These are phyloP conservation scores for Ustilago xerochloae DNA, from an alignment of 1,284 basidiomycete species.

Conservation along the genomic window DNA sequence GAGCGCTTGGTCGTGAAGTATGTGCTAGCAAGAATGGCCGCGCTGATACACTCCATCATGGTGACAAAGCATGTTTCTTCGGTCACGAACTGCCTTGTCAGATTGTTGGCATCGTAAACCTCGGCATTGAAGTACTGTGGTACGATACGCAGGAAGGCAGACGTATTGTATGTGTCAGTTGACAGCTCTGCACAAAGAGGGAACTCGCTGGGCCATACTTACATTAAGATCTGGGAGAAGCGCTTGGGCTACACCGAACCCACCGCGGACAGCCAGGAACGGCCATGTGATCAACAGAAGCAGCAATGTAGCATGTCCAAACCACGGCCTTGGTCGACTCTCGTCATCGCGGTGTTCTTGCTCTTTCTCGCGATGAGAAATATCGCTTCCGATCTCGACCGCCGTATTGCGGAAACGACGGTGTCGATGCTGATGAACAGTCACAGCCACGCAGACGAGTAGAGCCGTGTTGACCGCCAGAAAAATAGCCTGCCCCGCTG, in stretches of 20 bases:
- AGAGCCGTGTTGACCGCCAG: constrained; percentile 19
- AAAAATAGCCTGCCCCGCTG: constrained; percentile 32
- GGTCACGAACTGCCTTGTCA: constrained; percentile 22
- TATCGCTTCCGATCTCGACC: not conserved
- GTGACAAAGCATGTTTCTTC: constrained; percentile 41
- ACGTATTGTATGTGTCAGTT: too few relatives aligned
- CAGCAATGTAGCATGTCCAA: constrained; percentile 26
- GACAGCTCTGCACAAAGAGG: too few relatives aligned
- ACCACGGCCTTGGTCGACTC: constrained; percentile 16
- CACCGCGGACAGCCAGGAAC: constrained; percentile 36
- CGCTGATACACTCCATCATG: constrained; percentile 43
- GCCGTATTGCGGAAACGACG: not conserved
- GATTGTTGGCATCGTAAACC: constrained; percentile 20
- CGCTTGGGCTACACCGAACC: constrained; percentile 39
- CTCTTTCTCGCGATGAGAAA: not conserved
- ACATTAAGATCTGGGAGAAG: constrained; percentile 29
- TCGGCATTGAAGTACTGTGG: constrained; percentile 41
- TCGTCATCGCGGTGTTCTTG: not conserved
- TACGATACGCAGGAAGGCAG: not conserved
- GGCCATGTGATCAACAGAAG: constrained; percentile 44
- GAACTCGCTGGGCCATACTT: too few relatives aligned
- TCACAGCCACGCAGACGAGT: constrained; percentile 21
- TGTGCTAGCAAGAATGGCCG: constrained; percentile 29
- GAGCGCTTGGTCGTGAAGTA: constrained; percentile 18
- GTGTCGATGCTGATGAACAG: constrained; percentile 18